Base-by-base conservation (phyloP, 2,329 filamentous ascomycete genomes). In the Plenodomus tracheiphilus region DNA sequence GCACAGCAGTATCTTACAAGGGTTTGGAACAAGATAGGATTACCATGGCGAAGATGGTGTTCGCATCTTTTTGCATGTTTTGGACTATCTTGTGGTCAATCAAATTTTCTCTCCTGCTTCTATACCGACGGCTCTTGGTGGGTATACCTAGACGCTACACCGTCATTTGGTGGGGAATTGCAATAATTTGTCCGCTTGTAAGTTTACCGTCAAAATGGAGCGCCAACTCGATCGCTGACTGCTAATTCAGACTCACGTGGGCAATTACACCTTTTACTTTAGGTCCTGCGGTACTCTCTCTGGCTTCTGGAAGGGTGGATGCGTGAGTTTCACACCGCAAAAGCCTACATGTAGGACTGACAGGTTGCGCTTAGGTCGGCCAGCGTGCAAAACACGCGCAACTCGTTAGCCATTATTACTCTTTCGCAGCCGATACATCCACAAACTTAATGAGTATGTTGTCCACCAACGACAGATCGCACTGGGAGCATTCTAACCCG, bases 1-100 rank as follows among this genome's bases (percentile, higher is more conserved):
- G 66, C 8, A 47, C 52, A 22, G 60, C 48, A 11, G 37, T 42
- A 4, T 51, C 57, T 0, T 74, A 73, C 41, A 43, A 65, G 1
- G 58, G 47, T 2, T 43, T 73, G 2, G 22, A 48, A 40, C 41
- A 65, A 2, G 73, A 74, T 30, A 52, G 43, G 2, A 30, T 64
- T 2, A 39, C 53, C 19, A 61, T 73, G 46, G 62, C 70, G 20
- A 71, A 70, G 43, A 63, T 73, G 32, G 70, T 74, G 41, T 73
- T 75, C 44, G 66, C 65, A 10, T 68, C 69, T 19, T 67, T 65
- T 5, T 65, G 73, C 32, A 62, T 73, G 36, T 63, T 74, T 43
- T 75, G 71, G 70, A 47, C 67, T n/a, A 66, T 64, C 4, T 54
- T 75, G 7, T 75, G 71, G 71, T 58, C 64, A 13, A 64, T 74